These are phyloP conservation scores for Amaranthus palmeri DNA, from an alignment of 148 eudicot genomes.

Conservation along the genomic window DNA sequence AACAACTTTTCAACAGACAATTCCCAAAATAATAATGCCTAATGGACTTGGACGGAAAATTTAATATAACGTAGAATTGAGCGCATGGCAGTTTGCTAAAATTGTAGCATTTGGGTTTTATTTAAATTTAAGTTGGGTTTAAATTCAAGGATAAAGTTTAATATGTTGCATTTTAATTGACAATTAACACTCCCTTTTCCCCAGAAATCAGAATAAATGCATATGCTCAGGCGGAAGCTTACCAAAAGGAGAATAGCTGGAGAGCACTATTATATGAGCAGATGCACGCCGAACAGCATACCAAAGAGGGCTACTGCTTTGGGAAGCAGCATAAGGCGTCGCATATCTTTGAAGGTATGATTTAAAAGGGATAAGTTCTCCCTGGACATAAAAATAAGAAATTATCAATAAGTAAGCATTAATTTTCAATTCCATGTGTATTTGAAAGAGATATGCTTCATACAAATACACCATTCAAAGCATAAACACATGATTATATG, in stretches of 20 bases:
- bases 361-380: slow-evolving; percentile 75
- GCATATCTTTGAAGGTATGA: slow-evolving; percentile 67
- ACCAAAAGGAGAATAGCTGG: slow-evolving; percentile 95
- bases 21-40: too few species aligned
- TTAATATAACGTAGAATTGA: too few species aligned
- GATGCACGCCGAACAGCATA: slow-evolving; percentile 88
- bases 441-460: background rate
- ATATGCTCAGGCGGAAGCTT: slow-evolving; percentile 24
- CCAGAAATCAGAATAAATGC: background rate
- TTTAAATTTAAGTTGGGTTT: too few species aligned
- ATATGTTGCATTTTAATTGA: too few species aligned
- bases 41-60: too few species aligned
- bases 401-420: background rate
- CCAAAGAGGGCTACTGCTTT: slow-evolving; percentile 82
- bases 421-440: background rate
- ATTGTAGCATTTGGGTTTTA: too few species aligned
- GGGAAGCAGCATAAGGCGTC: slow-evolving; percentile 68
- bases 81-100: too few species aligned
- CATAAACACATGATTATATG: background rate
- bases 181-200: too few species aligned
- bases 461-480: background rate
- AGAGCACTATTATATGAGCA: slow-evolving; percentile 86
- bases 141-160: too few species aligned
- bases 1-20: too few species aligned
- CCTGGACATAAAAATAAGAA: slow-evolving; percentile 37